phyloP scores from a whole-genome alignment of 345 rosid species.

The Citrus maxima region DNA sequence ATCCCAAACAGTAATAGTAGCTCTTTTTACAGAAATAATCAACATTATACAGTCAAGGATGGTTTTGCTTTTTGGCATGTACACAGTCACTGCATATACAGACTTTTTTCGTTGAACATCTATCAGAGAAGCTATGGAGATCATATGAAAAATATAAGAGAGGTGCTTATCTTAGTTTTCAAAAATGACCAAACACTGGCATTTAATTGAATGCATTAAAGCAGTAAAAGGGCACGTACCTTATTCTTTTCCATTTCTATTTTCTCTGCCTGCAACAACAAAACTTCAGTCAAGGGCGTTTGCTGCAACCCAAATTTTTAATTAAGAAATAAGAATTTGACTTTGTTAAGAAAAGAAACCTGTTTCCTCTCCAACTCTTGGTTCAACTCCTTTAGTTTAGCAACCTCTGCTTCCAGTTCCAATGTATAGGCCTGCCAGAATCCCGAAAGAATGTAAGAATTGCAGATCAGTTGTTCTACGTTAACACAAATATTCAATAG shows the following conservation, averaged over 20 bases:
- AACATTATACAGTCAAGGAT: not conserved
- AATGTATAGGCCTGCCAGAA: slow-evolving; percentile 76
- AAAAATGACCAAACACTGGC: not conserved
- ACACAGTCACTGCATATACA: not conserved
- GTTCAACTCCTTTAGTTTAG: slow-evolving; percentile 74
- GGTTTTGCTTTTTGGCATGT: not conserved
- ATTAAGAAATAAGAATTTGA: slow-evolving; percentile 1
- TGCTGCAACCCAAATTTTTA: not conserved
- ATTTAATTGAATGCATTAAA: not conserved
- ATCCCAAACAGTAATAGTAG: not conserved
- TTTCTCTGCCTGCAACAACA: slow-evolving; percentile 51
- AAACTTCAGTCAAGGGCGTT: slow-evolving; percentile 14
- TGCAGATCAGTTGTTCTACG: not conserved
- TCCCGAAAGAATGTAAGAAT: not conserved
- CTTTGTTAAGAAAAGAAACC: slow-evolving; percentile 40
- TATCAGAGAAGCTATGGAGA: not conserved
- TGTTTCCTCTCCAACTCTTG: slow-evolving; percentile 71
- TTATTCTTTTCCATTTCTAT: slow-evolving; percentile 52
- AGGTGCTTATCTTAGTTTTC: not conserved
- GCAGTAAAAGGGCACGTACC: slow-evolving; percentile 35
- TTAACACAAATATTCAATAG: not conserved
- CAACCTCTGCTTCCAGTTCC: slow-evolving; percentile 93
- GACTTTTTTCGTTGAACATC: not conserved
- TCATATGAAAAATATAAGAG: not conserved
- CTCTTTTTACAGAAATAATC: not conserved